Evolutionary conservation across 2,329 filamentous ascomycete species (phyloP), one percentile per base, ranked within the genome.

Genomic region (Didymella pinodella): DNA sequence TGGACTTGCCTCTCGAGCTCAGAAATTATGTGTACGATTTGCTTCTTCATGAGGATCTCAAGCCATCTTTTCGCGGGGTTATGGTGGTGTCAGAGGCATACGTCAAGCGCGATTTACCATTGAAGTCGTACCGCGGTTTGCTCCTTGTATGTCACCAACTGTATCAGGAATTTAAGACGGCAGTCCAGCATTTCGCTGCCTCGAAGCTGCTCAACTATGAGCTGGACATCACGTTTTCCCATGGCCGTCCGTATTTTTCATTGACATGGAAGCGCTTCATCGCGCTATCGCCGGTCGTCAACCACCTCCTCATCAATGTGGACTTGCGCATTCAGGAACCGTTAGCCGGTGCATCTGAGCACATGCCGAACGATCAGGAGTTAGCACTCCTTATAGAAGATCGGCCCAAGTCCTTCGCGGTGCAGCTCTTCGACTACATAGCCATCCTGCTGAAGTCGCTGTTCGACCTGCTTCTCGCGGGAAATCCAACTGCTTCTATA

Each of bases 221-320:
- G 58, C 48, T 73, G 45, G 63, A 69, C 44, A 65, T 73, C 7
- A 67, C 65, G 0, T 73, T 74, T 51, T 73, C 68, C 4, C 71
- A 74, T 48, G 72, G 72, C n/a, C 67, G 71, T n/a, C 72, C 72
- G 2, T 74, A 68, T 57, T 74, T 73, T 22, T 70, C 68, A 6
- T 49, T 74, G 22, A 69, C 65, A 6, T 74, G 72, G 72, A 54
- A 68, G 28, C 64, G 57, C 12, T 71, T 74, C 50, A 64, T 71
- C 18, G 70, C 63, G 14, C 57, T 74, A 20, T 73, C 69, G 31
- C 63, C 69, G 10, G 67, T 65, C 2, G 66, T 74, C 31, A 73
- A 73, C 32, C 64, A 71, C 25, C 58, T 74, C 2, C 50, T 64
- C 38, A 69, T 74, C 54, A 73, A 73, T 36, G 66, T 74, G 31